Evolutionary conservation across 208 protist genomes (phyloP).

Genomic region (Leishmania arabica): DNA sequence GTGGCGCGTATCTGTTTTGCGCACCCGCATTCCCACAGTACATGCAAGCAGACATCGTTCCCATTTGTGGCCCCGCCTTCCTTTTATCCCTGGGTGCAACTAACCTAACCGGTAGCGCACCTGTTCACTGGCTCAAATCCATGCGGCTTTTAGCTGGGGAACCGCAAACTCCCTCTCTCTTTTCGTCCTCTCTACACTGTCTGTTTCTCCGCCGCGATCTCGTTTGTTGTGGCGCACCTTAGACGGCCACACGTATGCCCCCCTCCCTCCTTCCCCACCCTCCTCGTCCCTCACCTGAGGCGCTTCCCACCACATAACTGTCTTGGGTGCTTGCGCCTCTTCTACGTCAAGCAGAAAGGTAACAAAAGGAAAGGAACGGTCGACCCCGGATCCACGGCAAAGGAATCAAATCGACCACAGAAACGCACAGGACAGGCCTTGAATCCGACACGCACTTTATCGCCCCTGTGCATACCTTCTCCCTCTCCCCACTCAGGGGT

Average conservation of each 20-base stretch:
- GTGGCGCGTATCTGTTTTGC: neutral
- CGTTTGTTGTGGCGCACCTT: neutral
- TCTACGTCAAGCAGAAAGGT: neutral
- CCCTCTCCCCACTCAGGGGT: neutral
- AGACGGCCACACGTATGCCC: neutral
- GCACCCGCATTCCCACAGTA: neutral
- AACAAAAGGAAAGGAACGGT: neutral
- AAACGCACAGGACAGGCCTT: neutral
- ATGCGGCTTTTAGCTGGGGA: neutral
- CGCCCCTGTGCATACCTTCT: no score
- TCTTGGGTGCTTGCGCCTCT: neutral
- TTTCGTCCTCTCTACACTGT: neutral
- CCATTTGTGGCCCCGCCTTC: neutral
- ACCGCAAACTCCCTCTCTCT: neutral
- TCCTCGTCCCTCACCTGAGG: neutral
- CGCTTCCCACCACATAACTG: neutral
- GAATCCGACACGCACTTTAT: neutral
- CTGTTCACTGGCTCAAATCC: neutral
- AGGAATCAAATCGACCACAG: neutral
- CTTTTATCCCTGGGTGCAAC: neutral
- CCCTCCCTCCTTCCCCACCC: neutral
- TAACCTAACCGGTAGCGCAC: neutral
- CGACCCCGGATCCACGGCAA: neutral
- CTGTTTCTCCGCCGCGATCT: neutral
- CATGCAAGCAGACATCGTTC: neutral